phyloP scores from a whole-genome alignment of 768 basidiomycete genomes.

The Pleurotus salmoneostramineus region DNA sequence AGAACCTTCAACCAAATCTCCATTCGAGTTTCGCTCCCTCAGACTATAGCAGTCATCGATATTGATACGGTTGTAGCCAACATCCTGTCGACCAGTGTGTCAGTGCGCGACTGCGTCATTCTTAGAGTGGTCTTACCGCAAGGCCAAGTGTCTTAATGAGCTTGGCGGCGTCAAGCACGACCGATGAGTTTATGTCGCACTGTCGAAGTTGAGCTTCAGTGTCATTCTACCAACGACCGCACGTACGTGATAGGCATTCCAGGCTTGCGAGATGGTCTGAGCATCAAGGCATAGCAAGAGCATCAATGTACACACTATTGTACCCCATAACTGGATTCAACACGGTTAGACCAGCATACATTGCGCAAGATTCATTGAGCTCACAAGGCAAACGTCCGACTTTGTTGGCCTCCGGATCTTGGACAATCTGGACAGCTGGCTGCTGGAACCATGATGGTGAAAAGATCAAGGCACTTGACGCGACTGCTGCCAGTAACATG shows the following conservation, averaged over 20 bases:
- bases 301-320: not conserved
- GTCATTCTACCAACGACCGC: not conserved
- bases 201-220: not conserved
- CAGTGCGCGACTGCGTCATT: no score
- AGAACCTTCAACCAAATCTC: constrained; percentile 55
- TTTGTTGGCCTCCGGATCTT: no score
- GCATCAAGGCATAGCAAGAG: not conserved
- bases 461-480: no score
- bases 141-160: not conserved
- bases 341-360: not conserved
- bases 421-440: no score
- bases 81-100: constrained; percentile 30
- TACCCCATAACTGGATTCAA: not conserved
- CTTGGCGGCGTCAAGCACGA: not conserved
- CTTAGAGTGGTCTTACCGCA: not conserved
- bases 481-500: no score
- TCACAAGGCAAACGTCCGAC: constrained; percentile 3
- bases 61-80: constrained; percentile 56
- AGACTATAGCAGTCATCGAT: constrained; percentile 66
- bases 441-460: no score
- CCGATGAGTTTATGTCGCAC: constrained; percentile 5
- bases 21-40: constrained; percentile 44
- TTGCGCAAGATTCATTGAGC: not conserved
- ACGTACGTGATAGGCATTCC: constrained; percentile 7
- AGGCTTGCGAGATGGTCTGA: not conserved